phyloP scores from a whole-genome alignment of 331 rosid species.

The Spiraea crenata region DNA sequence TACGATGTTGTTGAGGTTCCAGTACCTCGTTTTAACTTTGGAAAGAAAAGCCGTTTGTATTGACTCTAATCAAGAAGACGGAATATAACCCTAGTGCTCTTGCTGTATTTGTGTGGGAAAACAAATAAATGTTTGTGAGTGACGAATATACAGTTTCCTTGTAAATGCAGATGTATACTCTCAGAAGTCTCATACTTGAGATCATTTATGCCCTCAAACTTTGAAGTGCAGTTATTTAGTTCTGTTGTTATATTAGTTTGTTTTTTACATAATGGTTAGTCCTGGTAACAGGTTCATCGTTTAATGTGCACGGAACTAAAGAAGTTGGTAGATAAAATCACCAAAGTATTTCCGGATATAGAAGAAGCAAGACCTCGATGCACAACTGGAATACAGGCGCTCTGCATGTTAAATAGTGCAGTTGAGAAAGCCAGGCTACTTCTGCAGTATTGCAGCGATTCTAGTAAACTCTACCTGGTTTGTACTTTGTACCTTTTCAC shows the following conservation, averaged over 20 bases:
- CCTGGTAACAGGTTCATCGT: constrained; percentile 61
- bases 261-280: constrained; percentile 14
- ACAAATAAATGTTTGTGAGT: not conserved
- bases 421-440: constrained; percentile 54
- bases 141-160: not conserved
- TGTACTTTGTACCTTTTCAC: constrained; percentile 38
- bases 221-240: constrained; percentile 7
- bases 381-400: constrained; percentile 64
- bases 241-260: constrained; percentile 14
- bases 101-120: not conserved
- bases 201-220: not conserved
- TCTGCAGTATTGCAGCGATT: constrained; percentile 62
- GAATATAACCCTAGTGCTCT: not conserved
- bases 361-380: constrained; percentile 82
- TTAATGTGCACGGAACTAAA: constrained; percentile 58
- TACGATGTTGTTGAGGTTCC: constrained; percentile 7
- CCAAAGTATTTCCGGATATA: constrained; percentile 55
- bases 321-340: constrained; percentile 49
- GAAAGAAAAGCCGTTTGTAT: not conserved
- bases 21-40: not conserved
- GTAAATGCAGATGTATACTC: not conserved
- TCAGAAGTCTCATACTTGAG: constrained; percentile 1
- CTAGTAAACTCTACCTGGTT: constrained; percentile 89
- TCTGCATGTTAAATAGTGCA: constrained; percentile 46
- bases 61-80: constrained; percentile 6